Percentiles rank a stretch among this genome's conserved stretches.
These are phyloP conservation scores for Plantago major DNA, from an alignment of 257 asterid species.

Conservation along the genomic window DNA sequence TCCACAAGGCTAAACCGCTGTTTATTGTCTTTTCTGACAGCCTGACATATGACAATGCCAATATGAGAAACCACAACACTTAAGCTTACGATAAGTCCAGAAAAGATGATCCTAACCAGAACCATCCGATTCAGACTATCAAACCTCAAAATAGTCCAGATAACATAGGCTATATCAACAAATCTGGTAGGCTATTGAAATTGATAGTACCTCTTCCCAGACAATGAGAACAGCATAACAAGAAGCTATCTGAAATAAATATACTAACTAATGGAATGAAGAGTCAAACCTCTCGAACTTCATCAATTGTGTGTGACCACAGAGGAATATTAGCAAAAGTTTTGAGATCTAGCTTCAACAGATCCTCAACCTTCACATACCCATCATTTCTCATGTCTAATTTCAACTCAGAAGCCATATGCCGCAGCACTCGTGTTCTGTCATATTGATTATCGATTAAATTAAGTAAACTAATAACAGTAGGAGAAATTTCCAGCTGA, in stretches of 20 bases:
- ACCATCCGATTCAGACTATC: not conserved
- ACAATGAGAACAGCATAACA: not conserved
- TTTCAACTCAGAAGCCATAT: conserved; percentile 80
- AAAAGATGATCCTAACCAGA: no score
- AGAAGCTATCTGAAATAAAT: not conserved
- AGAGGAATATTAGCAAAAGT: conserved; percentile 70
- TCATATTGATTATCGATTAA: conserved; percentile 5
- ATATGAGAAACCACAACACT: no score
- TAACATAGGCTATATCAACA: not conserved
- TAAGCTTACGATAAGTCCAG: no score
- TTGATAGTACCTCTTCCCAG: not conserved
- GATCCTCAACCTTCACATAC: conserved; percentile 76
- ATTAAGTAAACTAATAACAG: conserved; percentile 5
- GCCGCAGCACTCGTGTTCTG: conserved; percentile 87
- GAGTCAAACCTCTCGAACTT: conserved; percentile 66
- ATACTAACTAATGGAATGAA: not conserved
- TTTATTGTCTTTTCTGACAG: conserved; percentile 80
- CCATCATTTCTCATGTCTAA: conserved; percentile 86
- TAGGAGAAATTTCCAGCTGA: not conserved
- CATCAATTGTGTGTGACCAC: conserved; percentile 65
- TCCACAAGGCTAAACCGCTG: conserved; percentile 79
- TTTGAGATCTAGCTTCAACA: conserved; percentile 67
- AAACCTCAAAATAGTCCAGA: conserved; percentile 1
- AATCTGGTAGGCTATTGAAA: not conserved
- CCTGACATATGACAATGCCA: conserved; percentile 32